Evolutionary conservation across 1,284 basidiomycete species (phyloP).

Genomic region (Apiotrichum sp.): DNA sequence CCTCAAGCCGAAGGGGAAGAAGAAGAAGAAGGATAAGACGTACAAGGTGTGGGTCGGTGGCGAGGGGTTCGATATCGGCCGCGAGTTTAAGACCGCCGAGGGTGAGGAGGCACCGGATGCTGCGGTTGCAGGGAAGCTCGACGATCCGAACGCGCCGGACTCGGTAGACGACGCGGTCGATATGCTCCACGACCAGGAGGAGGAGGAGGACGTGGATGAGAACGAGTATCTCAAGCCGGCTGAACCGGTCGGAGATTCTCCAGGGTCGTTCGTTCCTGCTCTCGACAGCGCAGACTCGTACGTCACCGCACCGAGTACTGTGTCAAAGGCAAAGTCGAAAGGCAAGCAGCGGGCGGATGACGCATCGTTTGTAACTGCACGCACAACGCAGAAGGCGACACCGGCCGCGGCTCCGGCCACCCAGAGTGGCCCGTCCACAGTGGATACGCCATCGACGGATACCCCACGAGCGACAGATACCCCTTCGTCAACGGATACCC

Average conservation of each 20-base stretch:
- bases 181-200: neutral
- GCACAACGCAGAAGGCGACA: neutral
- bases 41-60: constrained; percentile 28
- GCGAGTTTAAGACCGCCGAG: constrained; percentile 26
- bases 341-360: neutral
- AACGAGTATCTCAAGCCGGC: neutral
- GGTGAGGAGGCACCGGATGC: neutral
- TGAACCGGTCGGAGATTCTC: too few relatives aligned
- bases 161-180: neutral
- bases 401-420: too few relatives aligned
- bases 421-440: too few relatives aligned
- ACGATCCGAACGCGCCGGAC: neutral
- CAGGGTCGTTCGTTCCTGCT: neutral
- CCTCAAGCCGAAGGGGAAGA: constrained; percentile 13
- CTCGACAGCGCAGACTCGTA: neutral
- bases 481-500: neutral
- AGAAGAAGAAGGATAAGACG: constrained; percentile 19
- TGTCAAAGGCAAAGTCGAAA: neutral
- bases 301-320: neutral
- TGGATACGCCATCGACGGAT: too few relatives aligned
- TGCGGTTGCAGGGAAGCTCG: neutral
- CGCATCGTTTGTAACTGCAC: neutral
- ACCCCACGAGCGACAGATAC: neutral
- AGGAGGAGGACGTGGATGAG: neutral
- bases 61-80: constrained; percentile 42